These are phyloP conservation scores for Myrica gale DNA, from an alignment of 306 rosid species.

Conservation along the genomic window DNA sequence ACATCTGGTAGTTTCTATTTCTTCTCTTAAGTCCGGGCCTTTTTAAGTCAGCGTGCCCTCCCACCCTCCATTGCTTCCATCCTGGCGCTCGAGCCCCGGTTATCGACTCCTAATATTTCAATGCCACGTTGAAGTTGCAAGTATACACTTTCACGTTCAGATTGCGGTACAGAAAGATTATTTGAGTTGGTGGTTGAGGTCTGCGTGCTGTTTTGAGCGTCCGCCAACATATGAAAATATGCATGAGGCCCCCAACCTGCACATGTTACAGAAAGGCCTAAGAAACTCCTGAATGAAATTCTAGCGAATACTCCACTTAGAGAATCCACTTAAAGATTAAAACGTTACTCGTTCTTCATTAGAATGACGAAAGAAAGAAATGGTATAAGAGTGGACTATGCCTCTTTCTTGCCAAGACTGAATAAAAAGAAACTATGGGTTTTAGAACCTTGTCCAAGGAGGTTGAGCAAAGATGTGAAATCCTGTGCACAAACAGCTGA, in stretches of 20 bases:
- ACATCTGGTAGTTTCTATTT: constrained; percentile 36
- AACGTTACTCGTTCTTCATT: neutral
- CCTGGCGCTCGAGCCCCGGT: constrained; percentile 50
- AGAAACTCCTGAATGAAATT: neutral
- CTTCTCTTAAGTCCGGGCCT: constrained; percentile 18
- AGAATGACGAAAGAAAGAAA: neutral
- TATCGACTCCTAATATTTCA: constrained; percentile 26
- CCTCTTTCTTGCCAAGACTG: neutral
- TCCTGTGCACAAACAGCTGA: neutral
- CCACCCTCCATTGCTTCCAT: constrained; percentile 49
- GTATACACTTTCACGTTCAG: constrained; percentile 46
- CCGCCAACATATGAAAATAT: constrained; percentile 72
- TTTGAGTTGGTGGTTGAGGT: constrained; percentile 31
- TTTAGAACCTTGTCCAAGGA: neutral
- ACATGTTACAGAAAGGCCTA: neutral
- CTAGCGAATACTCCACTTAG: no score
- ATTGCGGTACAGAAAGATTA: constrained; percentile 27
- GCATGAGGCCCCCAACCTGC: constrained; percentile 94
- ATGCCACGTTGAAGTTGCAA: constrained; percentile 36
- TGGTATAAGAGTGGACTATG: neutral
- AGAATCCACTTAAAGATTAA: neutral
- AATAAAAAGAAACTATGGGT: neutral
- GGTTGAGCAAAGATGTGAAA: neutral
- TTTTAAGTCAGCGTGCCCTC: constrained; percentile 37
- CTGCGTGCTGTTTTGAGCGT: constrained; percentile 39